phyloP scores from a whole-genome alignment of 2,329 filamentous ascomycete genomes.

The Alternaria incomplexa region DNA sequence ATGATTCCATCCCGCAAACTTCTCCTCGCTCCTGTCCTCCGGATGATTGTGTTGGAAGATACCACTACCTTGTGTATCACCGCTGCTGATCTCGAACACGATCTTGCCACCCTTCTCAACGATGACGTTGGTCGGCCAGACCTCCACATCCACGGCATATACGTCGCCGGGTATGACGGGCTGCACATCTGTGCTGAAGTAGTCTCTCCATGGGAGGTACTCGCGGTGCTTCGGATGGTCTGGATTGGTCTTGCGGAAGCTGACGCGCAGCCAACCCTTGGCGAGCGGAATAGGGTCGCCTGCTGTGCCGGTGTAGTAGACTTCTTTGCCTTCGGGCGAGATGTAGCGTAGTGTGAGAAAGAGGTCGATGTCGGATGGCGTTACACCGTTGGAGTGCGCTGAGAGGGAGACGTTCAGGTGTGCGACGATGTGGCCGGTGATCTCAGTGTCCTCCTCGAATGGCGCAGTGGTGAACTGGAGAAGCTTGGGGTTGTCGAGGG shows the following conservation, averaged over 20 bases:
- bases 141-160: slow-evolving; percentile 66
- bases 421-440: slow-evolving; percentile 71
- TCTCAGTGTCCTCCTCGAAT: slow-evolving; percentile 69
- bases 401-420: slow-evolving; percentile 67
- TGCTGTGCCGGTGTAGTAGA: slow-evolving; percentile 70
- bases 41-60: slow-evolving; percentile 62
- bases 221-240: slow-evolving; percentile 59
- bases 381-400: slow-evolving; percentile 46
- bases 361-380: slow-evolving; percentile 65
- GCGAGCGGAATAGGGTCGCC: slow-evolving; percentile 67
- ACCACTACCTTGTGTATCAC: slow-evolving; percentile 65
- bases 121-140: slow-evolving; percentile 70
- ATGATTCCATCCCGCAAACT: slow-evolving; percentile 58
- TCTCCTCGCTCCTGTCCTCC: slow-evolving; percentile 53
- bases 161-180: slow-evolving; percentile 62
- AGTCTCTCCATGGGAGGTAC: slow-evolving; percentile 65
- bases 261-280: slow-evolving; percentile 69
- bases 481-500: slow-evolving; percentile 59
- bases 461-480: slow-evolving; percentile 64
- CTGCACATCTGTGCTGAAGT: slow-evolving; percentile 59
- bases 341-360: slow-evolving; percentile 68
- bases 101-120: slow-evolving; percentile 59
- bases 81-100: slow-evolving; percentile 60
- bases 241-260: slow-evolving; percentile 61
- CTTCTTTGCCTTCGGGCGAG: slow-evolving; percentile 60